Base-by-base conservation (phyloP, 495 filamentous ascomycete species). In the Hyaloscypha finlandica region DNA sequence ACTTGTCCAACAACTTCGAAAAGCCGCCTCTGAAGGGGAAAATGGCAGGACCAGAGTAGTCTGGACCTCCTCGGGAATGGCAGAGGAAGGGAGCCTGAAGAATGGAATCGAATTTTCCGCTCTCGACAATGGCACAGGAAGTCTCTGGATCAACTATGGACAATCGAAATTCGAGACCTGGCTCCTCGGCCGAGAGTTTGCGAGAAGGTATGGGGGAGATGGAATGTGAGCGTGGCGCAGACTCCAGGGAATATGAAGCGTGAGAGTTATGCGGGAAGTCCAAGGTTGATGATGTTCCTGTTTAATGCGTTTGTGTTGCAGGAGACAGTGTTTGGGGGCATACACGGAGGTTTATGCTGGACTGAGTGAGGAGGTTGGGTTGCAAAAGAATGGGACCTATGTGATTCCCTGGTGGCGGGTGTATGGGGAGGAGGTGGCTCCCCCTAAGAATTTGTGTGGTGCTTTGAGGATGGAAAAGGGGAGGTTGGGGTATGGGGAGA, bases 231-330 rank as follows among this genome's bases (percentile, higher is more conserved):
- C 66, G 65, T 76, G 14, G 19, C 37, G 6, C 53, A 80, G 20
- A 77, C 81, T 68, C 81, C 81, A 8, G 82, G 82, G 25, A 75
- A 78, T 54, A 63, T 81, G 52, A 76, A 75, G 39, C 78, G 78
- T 1, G 76, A 81, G 6, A 74, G 83, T 3, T 77, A 77, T 71
- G 72, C 77, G 6, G 65, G 77, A 53, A 33, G 32, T 6, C 66
- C 68, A 14, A 31, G 58, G 35, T 37, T 73, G 14, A 25, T 71
- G 31, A 62, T 68, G 67, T 37, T 65, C 55, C 51, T 73, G 12
- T 29, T n/a, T 59, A 8, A 58, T 64, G 35, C 76, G 56, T 64
- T 57, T 9, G 42, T 67, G 69, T 77, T 60, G 56, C 59, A 20
- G 58, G 76, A 12, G 62, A 37, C 64, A 11, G 42, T 71, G 32